phyloP scores from a whole-genome alignment of 805 yeast species.

The Osmozyma mogii region DNA sequence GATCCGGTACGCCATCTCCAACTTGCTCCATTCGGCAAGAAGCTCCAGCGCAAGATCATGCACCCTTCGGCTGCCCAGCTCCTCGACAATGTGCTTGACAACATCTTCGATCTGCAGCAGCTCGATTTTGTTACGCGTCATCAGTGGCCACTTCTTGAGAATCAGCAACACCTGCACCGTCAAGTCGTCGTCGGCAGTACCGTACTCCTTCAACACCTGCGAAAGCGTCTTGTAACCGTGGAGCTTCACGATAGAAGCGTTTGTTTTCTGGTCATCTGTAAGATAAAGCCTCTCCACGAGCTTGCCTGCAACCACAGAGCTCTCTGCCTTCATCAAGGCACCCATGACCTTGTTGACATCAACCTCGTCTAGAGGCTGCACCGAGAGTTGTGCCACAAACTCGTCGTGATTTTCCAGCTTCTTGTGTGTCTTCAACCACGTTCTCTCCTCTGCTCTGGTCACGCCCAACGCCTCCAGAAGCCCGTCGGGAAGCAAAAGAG shows the following conservation, averaged over 20 bases:
- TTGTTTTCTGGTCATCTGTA: constrained; percentile 43
- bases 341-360: constrained; percentile 78
- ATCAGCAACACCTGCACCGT: constrained; percentile 46
- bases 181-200: constrained; percentile 30
- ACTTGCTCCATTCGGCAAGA: constrained; percentile 59
- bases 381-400: constrained; percentile 53
- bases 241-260: constrained; percentile 56
- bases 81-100: constrained; percentile 35
- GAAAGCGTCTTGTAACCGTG: constrained; percentile 85
- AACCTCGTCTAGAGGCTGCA: constrained; percentile 40
- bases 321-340: constrained; percentile 71
- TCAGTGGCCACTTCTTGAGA: constrained; percentile 43
- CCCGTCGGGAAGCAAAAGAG: constrained; percentile 72
- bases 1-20: constrained; percentile 79
- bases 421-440: constrained; percentile 57
- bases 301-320: constrained; percentile 52
- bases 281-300: constrained; percentile 60
- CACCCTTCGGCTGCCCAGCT: constrained; percentile 18
- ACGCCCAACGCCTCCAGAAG: constrained; percentile 84
- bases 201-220: constrained; percentile 40
- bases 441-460: constrained; percentile 55
- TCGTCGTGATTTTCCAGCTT: constrained; percentile 47
- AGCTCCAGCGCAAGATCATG: constrained; percentile 35
- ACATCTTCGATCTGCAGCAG: constrained; percentile 65
- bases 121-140: constrained; percentile 71